These are phyloP conservation scores for Combretum micranthum DNA, from an alignment of 345 rosid genomes.

Conservation along the genomic window DNA sequence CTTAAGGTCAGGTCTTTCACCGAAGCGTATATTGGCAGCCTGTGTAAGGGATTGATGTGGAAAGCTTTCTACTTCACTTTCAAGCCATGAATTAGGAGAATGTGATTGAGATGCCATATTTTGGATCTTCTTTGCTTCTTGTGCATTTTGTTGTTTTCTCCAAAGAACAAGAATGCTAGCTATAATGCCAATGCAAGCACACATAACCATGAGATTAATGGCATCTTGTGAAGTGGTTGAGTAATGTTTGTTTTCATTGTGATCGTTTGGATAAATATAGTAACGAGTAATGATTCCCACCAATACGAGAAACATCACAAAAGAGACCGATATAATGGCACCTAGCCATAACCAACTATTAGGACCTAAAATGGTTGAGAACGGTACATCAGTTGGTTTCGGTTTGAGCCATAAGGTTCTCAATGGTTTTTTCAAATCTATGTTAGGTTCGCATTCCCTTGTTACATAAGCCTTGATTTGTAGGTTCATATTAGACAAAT, in stretches of 20 bases:
- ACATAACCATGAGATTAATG: constrained; percentile 33
- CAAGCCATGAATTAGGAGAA: constrained; percentile 15
- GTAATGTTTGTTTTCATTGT: constrained; percentile 24
- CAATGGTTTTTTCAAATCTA: constrained; percentile 13
- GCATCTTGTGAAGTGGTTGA: constrained; percentile 16
- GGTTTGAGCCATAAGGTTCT: constrained; percentile 60
- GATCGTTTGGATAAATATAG: constrained; percentile 53
- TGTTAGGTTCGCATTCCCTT: constrained; percentile 34
- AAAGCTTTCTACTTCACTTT: constrained; percentile 51
- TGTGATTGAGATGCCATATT: constrained; percentile 9
- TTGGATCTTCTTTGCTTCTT: constrained; percentile 29
- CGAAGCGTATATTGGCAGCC: constrained; percentile 42
- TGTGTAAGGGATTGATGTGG: constrained; percentile 41
- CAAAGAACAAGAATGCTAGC: constrained; percentile 45
- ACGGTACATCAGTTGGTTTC: constrained; percentile 34
- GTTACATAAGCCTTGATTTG: constrained; percentile 68
- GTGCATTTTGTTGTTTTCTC: constrained; percentile 42
- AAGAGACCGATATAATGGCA: constrained; percentile 61
- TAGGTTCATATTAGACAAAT: constrained; percentile 30
- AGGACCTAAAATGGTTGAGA: constrained; percentile 57
- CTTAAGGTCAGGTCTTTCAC: constrained; percentile 58
- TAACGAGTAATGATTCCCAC: constrained; percentile 51
- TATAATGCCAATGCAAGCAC: constrained; percentile 32
- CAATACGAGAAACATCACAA: constrained; percentile 41
- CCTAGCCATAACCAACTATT: constrained; percentile 73